These are phyloP conservation scores for Babesia divergens DNA, from an alignment of 169 alveolate genomes.

Conservation along the genomic window DNA sequence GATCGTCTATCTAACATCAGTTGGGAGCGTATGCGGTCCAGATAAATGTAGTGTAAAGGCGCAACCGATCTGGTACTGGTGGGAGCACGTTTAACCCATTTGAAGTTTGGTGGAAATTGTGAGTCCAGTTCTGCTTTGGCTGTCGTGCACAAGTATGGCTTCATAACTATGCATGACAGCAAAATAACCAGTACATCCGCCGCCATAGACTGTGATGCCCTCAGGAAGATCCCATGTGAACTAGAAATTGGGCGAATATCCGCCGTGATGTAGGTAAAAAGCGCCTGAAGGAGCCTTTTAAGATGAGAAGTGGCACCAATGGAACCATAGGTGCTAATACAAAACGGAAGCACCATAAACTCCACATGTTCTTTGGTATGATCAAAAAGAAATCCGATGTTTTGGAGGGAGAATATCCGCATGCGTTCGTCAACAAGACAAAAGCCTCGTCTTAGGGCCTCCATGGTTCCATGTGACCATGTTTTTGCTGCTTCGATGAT, in stretches of 20 bases:
- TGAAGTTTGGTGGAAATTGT: not conserved
- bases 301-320: not conserved
- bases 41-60: conserved; percentile 20
- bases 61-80: conserved; percentile 10
- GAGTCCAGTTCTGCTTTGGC: not conserved
- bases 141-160: conserved; percentile 5
- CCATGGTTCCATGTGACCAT: conserved; percentile 6
- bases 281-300: not conserved
- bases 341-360: conserved; percentile 11
- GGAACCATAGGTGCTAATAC: conserved; percentile 2
- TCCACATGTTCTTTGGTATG: not conserved
- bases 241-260: not conserved
- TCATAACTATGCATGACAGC: conserved; percentile 17
- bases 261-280: not conserved
- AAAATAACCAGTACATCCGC: conserved; percentile 18
- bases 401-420: conserved; percentile 19
- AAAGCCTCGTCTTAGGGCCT: conserved; percentile 2
- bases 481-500: not conserved
- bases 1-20: not conserved
- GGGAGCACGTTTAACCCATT: not conserved
- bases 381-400: not conserved
- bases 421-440: conserved; percentile 12
- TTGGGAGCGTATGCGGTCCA: conserved; percentile 19
- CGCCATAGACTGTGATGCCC: conserved; percentile 28
- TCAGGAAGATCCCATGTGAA: conserved; percentile 4